Conservation (phyloP, 805 yeast species). For the Priceomyces carsonii region DNA sequence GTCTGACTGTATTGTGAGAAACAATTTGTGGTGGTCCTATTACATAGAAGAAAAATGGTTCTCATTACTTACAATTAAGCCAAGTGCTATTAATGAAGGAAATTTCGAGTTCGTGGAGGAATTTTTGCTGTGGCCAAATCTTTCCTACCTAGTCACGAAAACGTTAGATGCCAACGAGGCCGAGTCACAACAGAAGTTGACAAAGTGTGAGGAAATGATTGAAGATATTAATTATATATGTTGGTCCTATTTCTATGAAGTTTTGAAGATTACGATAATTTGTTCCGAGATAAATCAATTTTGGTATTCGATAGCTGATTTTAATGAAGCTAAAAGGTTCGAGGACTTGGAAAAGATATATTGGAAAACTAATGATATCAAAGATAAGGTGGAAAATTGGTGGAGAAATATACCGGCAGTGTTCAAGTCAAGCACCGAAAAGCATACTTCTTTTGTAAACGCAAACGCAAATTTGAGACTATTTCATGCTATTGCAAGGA, state of each 20-base stretch:
- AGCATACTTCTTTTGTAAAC: neutral
- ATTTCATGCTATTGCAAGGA: slow-evolving; percentile 2
- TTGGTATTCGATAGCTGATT: slow-evolving; percentile 7
- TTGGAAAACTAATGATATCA: neutral
- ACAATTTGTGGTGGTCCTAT: slow-evolving; percentile 6
- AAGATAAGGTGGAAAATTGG: slow-evolving; percentile 5
- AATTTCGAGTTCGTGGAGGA: slow-evolving; percentile 5
- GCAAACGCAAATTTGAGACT: slow-evolving; percentile 3
- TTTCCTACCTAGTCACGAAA: slow-evolving; percentile 1
- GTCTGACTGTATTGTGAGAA: slow-evolving; percentile 4
- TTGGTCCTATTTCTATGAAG: slow-evolving; percentile 4
- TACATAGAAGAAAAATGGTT: slow-evolving; percentile 7
- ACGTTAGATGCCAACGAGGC: neutral
- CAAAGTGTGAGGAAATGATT: neutral
- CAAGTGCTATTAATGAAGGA: neutral
- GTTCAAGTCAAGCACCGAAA: neutral
- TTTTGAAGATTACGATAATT: slow-evolving; percentile 5
- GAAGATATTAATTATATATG: neutral
- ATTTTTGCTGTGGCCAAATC: slow-evolving; percentile 1
- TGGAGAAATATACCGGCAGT: slow-evolving; percentile 1
- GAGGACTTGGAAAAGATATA: neutral
- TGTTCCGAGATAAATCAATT: slow-evolving; percentile 4
- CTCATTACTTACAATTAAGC: neutral
- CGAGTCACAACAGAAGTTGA: neutral
- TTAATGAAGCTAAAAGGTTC: slow-evolving; percentile 4